Evolutionary conservation across 169 alveolate genomes (phyloP).

Genomic region (Eimeria sp.): DNA sequence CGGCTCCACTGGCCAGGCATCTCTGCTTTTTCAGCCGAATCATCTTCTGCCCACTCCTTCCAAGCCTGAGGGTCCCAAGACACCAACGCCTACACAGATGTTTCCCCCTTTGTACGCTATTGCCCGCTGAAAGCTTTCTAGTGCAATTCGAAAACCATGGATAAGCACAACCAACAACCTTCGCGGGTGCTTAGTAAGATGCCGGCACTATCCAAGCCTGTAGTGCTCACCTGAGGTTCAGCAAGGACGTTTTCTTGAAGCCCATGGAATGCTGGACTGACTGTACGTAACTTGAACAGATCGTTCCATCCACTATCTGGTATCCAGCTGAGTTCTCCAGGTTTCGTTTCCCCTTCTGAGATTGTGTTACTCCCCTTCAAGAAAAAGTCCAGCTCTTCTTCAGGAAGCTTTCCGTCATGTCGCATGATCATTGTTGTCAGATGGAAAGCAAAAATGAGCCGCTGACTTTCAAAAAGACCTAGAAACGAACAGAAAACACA

Average conservation of each 20-base stretch:
- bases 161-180: background rate
- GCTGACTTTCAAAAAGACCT: constrained; percentile 94
- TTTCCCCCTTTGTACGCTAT: background rate
- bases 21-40: constrained; percentile 93
- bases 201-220: background rate
- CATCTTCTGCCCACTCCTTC: constrained; percentile 96
- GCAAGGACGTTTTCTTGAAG: constrained; percentile 80
- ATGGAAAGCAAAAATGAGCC: constrained; percentile 96
- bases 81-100: background rate
- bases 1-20: constrained; percentile 92
- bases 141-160: background rate
- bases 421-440: constrained; percentile 97
- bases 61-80: constrained; percentile 86
- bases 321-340: constrained; percentile 95
- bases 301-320: constrained; percentile 97
- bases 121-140: background rate
- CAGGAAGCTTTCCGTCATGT: constrained; percentile 92
- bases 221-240: constrained; percentile 49
- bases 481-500: background rate
- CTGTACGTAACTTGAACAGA: constrained; percentile 90
- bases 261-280: constrained; percentile 88
- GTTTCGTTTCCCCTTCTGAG: constrained; percentile 87
- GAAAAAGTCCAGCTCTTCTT: constrained; percentile 96
- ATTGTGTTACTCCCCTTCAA: constrained; percentile 95
- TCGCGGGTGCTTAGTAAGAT: background rate